A percentile compares a stretch with the other conserved stretches of the same genome.
Evolutionary conservation across 768 basidiomycete genomes (phyloP).

Genomic region (Cubamyces sp.): DNA sequence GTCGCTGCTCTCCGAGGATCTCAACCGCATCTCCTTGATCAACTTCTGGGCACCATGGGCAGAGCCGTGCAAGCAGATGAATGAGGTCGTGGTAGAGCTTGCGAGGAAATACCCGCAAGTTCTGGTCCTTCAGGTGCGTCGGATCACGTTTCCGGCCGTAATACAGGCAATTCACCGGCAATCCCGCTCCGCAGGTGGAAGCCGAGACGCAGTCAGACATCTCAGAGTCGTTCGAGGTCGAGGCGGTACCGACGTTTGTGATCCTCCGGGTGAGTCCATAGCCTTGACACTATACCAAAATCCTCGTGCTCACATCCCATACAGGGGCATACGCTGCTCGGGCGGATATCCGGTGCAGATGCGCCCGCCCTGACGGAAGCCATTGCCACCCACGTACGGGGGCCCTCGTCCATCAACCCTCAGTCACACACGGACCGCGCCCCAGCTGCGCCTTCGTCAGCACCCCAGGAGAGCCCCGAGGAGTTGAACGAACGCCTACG

Average conservation of each 20-base stretch:
- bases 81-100: conserved; percentile 72
- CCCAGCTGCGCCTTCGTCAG: conserved; percentile 36
- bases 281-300: not conserved
- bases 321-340: conserved; percentile 89
- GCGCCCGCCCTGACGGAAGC: conserved; percentile 62
- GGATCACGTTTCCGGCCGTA: not conserved
- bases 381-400: conserved; percentile 58
- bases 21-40: conserved; percentile 81
- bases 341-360: conserved; percentile 80
- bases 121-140: conserved; percentile 73
- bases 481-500: conserved; percentile 68
- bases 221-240: conserved; percentile 89
- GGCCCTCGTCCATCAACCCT: conserved; percentile 38
- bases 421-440: conserved; percentile 53
- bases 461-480: conserved; percentile 56
- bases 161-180: not conserved
- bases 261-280: conserved; percentile 67
- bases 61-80: conserved; percentile 89
- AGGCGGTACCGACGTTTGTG: conserved; percentile 85
- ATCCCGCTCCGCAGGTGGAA: conserved; percentile 60
- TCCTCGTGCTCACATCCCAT: conserved; percentile 1
- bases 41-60: conserved; percentile 97
- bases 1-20: conserved; percentile 70
- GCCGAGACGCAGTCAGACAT: conserved; percentile 84
- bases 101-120: conserved; percentile 69